phyloP scores from a whole-genome alignment of 2,329 filamentous ascomycete species.

The Conoideocrella luteorostrata region DNA sequence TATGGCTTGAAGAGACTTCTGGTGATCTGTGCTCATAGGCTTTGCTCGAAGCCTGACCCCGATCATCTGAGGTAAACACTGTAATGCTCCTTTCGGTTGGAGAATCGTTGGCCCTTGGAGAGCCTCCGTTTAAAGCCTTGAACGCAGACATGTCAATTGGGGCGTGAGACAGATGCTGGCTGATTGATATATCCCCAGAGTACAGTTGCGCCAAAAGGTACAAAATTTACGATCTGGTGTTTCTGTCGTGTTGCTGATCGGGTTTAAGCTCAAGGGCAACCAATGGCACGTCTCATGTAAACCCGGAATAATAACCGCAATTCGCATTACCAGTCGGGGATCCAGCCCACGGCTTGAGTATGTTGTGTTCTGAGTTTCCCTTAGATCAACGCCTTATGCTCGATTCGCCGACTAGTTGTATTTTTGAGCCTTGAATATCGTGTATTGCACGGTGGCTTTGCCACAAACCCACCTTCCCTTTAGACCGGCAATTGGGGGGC shows the following conservation, averaged over 20 bases:
- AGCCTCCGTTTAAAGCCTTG: slow-evolving; percentile 45
- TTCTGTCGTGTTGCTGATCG: neutral
- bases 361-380: neutral
- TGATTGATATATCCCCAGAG: neutral
- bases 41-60: slow-evolving; percentile 21
- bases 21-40: slow-evolving; percentile 20
- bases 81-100: slow-evolving; percentile 24
- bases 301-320: neutral
- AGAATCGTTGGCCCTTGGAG: slow-evolving; percentile 35
- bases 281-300: neutral
- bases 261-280: neutral
- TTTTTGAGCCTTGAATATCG: neutral
- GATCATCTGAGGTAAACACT: slow-evolving; percentile 27
- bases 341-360: slow-evolving; percentile 8
- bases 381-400: neutral
- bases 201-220: neutral
- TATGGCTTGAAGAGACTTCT: slow-evolving; percentile 21
- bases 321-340: slow-evolving; percentile 3
- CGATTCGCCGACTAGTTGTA: neutral
- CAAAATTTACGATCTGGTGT: neutral
- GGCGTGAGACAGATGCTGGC: neutral
- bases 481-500: slow-evolving; percentile 5
- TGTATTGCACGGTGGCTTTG: neutral
- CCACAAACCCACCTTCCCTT: neutral
- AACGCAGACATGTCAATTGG: slow-evolving; percentile 40